Conservation (phyloP, 768 basidiomycete genomes). For the Termitomyces sp. region DNA sequence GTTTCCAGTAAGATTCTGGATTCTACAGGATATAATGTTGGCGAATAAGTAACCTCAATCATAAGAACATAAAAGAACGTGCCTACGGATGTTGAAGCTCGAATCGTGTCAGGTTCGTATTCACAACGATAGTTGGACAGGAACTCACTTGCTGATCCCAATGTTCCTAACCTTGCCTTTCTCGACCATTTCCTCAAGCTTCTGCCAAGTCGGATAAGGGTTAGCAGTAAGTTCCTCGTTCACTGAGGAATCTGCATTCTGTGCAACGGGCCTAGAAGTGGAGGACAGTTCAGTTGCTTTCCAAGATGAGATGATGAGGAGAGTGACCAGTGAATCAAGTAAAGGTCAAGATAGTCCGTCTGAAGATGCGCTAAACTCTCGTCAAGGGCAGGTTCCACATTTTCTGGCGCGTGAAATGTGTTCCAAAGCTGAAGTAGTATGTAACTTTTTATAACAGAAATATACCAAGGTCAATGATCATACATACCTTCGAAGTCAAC, state of each 20-base stretch:
- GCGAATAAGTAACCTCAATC: conserved; percentile 13
- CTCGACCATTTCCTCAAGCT: conserved; percentile 72
- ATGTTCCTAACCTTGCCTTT: conserved; percentile 79
- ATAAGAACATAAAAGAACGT: conserved; percentile 15
- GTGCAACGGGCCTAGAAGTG: conserved; percentile 58
- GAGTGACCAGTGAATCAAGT: conserved; percentile 74
- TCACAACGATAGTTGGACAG: not conserved
- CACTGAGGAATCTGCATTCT: conserved; percentile 45
- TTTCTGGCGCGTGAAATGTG: conserved; percentile 68
- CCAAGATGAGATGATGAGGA: not conserved
- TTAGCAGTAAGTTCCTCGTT: conserved; percentile 57
- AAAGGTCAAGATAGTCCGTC: conserved; percentile 41
- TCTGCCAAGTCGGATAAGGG: conserved; percentile 78
- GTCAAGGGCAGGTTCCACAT: conserved; percentile 64
- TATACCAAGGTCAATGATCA: not conserved
- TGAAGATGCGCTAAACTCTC: conserved; percentile 28
- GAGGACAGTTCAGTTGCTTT: not conserved
- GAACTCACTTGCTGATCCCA: conserved; percentile 74
- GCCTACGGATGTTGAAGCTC: conserved; percentile 61
- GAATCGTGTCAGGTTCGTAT: not conserved
- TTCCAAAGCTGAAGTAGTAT: conserved; percentile 56
- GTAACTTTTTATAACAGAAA: not conserved
- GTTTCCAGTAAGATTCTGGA: conserved; percentile 62
- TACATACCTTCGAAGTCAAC: conserved; percentile 57
- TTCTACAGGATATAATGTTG: conserved; percentile 23